These are phyloP conservation scores for Plasmodium falciparum DNA, from an alignment of 169 alveolate species.

Conservation along the genomic window DNA sequence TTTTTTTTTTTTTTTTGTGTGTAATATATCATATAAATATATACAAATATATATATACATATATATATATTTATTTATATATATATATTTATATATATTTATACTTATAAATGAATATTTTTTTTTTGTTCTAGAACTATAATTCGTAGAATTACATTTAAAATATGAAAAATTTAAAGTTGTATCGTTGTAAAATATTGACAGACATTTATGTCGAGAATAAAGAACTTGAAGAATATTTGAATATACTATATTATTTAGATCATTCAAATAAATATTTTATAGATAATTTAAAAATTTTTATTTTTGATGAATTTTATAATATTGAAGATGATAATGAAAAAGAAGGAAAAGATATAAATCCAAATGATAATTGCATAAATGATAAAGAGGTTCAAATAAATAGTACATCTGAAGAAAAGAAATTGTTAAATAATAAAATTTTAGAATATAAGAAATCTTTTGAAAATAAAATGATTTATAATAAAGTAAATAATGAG, in stretches of 20 bases:
- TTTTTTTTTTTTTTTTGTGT: too few relatives aligned
- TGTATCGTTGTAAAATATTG: slow-evolving; percentile 37
- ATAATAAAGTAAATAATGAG: slow-evolving; percentile 8
- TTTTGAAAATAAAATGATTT: neutral
- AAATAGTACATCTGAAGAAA: slow-evolving; percentile 1
- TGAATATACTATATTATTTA: slow-evolving; percentile 43
- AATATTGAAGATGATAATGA: neutral
- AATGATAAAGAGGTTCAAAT: neutral
- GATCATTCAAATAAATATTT: slow-evolving; percentile 25
- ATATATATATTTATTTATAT: too few relatives aligned
- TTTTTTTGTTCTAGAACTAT: too few relatives aligned
- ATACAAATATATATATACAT: too few relatives aligned
- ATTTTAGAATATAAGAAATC: neutral
- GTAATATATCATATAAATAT: too few relatives aligned
- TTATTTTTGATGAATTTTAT: slow-evolving; percentile 37
- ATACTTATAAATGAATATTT: too few relatives aligned
- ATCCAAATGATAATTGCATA: neutral
- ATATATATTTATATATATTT: too few relatives aligned
- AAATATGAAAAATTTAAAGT: slow-evolving; percentile 41
- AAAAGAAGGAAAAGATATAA: neutral
- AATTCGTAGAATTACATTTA: neutral
- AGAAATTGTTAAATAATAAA: slow-evolving; percentile 1
- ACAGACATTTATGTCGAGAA: slow-evolving; percentile 40
- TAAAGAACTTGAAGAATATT: slow-evolving; percentile 60
- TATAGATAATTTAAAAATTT: slow-evolving; percentile 12